phyloP scores from a whole-genome alignment of 345 rosid species.

The Rhizophora mangle region DNA sequence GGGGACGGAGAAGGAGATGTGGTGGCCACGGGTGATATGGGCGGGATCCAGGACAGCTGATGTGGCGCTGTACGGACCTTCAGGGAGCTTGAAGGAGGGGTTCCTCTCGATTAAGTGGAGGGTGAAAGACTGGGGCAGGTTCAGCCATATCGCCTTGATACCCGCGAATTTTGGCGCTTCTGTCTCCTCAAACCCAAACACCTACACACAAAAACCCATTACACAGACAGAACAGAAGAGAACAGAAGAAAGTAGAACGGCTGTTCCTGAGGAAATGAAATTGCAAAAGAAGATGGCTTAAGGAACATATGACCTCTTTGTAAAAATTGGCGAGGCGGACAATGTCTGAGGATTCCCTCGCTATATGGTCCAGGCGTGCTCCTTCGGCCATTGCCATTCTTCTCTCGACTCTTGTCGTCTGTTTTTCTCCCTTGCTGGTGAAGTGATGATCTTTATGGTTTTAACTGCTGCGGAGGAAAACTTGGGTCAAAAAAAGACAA shows the following conservation, averaged over 20 bases:
- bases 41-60: conserved; percentile 56
- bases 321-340: conserved; percentile 71
- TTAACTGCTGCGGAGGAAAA: background rate
- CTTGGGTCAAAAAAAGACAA: too few relatives aligned
- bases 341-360: conserved; percentile 78
- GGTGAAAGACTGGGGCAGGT: conserved; percentile 52
- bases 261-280: too few relatives aligned
- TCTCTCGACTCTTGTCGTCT: background rate
- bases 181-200: conserved; percentile 71
- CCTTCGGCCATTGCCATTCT: conserved; percentile 29
- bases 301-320: conserved; percentile 47
- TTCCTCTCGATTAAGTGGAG: conserved; percentile 76
- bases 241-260: background rate
- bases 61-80: conserved; percentile 73
- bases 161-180: conserved; percentile 65
- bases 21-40: conserved; percentile 78
- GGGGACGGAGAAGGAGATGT: conserved; percentile 74
- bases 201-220: background rate
- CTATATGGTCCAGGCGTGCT: conserved; percentile 64
- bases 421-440: background rate
- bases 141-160: conserved; percentile 80
- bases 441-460: background rate
- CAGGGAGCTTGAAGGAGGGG: conserved; percentile 67
- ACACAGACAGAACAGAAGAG: background rate
- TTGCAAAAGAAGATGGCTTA: background rate